These are phyloP conservation scores for Coniferiporia sulphurascens DNA, from an alignment of 1,284 basidiomycete genomes.

Conservation along the genomic window DNA sequence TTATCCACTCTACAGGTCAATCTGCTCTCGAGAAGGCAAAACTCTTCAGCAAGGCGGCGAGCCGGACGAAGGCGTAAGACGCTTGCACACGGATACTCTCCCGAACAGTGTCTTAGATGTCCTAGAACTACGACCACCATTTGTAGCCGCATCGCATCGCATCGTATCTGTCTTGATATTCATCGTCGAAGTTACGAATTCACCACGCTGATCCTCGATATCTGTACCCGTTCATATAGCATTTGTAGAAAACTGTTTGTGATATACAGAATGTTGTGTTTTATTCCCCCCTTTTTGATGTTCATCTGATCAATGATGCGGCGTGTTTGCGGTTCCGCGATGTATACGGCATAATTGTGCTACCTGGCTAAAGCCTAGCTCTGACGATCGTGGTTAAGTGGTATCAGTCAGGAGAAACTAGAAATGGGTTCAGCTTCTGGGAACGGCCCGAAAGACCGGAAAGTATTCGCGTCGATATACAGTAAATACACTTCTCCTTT, in stretches of 20 bases:
- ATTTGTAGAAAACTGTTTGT: background rate
- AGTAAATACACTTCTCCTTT: too few relatives aligned
- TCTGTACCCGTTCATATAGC: background rate
- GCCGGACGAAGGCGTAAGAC: conserved; percentile 8
- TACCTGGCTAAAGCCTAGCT: too few relatives aligned
- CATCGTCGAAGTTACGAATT: background rate
- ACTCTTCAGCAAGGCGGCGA: conserved; percentile 69
- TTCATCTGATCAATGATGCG: background rate
- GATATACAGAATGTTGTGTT: background rate
- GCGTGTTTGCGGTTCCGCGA: too few relatives aligned
- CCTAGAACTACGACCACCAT: background rate
- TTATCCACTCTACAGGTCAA: conserved; percentile 41
- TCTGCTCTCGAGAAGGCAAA: conserved; percentile 88
- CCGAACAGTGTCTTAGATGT: background rate
- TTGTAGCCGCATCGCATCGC: background rate
- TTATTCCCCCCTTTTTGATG: background rate
- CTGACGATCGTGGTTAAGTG: too few relatives aligned
- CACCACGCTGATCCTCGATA: background rate
- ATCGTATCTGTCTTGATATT: background rate
- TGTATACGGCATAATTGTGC: too few relatives aligned
- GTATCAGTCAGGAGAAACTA: too few relatives aligned
- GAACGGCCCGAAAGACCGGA: too few relatives aligned
- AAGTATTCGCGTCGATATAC: too few relatives aligned
- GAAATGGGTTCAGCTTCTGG: too few relatives aligned
- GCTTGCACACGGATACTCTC: background rate